Percentiles rank a stretch among this genome's conserved stretches.
These are phyloP conservation scores for Wickerhamomyces queroliae DNA, from an alignment of 805 yeast genomes.

Conservation along the genomic window DNA sequence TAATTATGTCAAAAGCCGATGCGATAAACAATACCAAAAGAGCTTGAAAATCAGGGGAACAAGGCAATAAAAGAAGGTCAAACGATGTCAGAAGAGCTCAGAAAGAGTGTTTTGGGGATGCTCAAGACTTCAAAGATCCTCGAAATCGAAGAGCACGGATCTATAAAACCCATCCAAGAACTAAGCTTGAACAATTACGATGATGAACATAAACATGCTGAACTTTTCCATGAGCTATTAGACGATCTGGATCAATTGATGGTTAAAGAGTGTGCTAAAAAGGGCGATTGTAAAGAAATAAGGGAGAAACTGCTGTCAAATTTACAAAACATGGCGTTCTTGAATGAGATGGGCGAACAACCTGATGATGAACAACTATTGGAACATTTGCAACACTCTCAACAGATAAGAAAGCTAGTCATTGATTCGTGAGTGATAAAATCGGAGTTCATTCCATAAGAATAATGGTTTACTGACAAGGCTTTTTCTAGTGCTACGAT, in stretches of 20 bases:
- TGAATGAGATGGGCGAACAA: background rate
- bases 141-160: background rate
- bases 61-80: background rate
- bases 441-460: too few relatives aligned
- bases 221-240: conserved; percentile 26
- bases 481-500: conserved; percentile 5
- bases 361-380: background rate
- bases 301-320: background rate
- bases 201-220: conserved; percentile 19
- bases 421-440: conserved; percentile 1
- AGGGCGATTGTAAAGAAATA: background rate
- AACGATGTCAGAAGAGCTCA: background rate
- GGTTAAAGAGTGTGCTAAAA: conserved; percentile 8
- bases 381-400: background rate
- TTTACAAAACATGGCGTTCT: background rate
- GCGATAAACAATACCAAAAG: background rate
- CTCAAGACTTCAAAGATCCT: background rate
- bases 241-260: conserved; percentile 27
- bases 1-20: too few relatives aligned
- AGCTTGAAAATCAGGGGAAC: background rate
- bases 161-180: background rate
- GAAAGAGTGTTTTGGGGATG: background rate
- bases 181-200: background rate
- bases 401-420: background rate
- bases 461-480: too few relatives aligned